Base-by-base conservation (phyloP, 1,284 basidiomycete species). In the Ustilago sp. region DNA sequence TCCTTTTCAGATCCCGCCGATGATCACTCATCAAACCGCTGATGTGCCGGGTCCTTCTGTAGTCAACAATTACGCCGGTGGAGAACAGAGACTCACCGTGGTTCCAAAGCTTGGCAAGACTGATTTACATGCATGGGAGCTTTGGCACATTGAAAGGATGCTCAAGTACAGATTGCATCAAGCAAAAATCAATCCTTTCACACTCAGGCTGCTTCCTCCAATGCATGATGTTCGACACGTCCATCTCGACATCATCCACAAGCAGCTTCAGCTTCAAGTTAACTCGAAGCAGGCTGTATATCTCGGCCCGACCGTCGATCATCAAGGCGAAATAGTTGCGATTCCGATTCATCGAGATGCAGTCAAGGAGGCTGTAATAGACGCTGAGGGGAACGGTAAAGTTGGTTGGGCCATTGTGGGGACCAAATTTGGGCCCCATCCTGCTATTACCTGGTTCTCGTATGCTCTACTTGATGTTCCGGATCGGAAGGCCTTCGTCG, bases 391-490 rank as follows among this genome's bases (percentile, higher is more conserved):
- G 6, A 13, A 5, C 4, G 15, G 45, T 0, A 53, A 45, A 17
- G 59, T 70, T 1, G 62, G 35, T n/a, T 70, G 47, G 48, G 63
- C 62, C 3, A 17, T 70, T 4, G 15, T 70, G 7, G 45, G 53
- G 7, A 41, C 64, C 31, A n/a, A 35, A 3, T 35, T 8, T 3
- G 31, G 32, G 7, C 32, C 9, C 3, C 3, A n/a, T 0, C 39
- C 68, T 8, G 9, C 8, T 0, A 28, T 61, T n/a, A 58, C 36
- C 9, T 70, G 62, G 68, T 15, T 41, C 11, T 35, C 35, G 8
- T 70, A 70, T 39, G 59, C 59, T 4, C 12, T 61, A 6, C 55
- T 62, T 2, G 50, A 62, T 3, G 41, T 58, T 5, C 7, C 11
- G 0, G 38, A 52, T n/a, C 23, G 55, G 8, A 17, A 7, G 1